Conservation (phyloP, 2,329 filamentous ascomycete species). For the Fusarium subtropicale region DNA sequence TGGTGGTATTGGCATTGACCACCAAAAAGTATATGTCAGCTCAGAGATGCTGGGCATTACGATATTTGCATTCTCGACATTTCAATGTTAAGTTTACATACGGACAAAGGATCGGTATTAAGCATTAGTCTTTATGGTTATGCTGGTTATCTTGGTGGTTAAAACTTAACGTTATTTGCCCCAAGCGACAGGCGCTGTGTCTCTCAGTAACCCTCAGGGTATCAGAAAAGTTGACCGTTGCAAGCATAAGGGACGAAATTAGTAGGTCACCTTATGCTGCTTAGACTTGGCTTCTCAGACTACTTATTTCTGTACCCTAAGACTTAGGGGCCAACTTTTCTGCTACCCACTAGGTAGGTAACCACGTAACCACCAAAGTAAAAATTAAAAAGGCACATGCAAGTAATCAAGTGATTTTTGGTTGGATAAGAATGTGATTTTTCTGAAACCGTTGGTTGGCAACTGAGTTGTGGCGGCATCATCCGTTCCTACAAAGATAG, state of each 20-base stretch:
- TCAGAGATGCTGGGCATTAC: conserved; percentile 4
- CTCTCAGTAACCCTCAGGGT: background rate
- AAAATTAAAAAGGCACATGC: too few species aligned
- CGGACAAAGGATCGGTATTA: conserved; percentile 4
- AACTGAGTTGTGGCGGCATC: background rate
- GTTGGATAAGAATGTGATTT: background rate
- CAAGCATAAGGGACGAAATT: too few species aligned
- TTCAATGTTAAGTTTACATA: background rate
- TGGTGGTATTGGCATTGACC: conserved; percentile 6
- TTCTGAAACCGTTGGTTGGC: background rate
- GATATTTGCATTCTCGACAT: conserved; percentile 21
- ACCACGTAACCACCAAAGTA: background rate
- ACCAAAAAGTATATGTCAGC: background rate
- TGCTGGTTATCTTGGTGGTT: background rate
- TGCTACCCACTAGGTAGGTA: too few species aligned
- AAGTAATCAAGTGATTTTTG: background rate
- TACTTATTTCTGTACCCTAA: too few species aligned
- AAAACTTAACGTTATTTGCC: too few species aligned
- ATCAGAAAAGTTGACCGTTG: too few species aligned
- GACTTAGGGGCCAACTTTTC: too few species aligned
- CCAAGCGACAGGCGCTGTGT: too few species aligned
- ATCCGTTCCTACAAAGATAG: background rate
- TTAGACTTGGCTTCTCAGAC: too few species aligned
- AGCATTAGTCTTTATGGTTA: conserved; percentile 14
- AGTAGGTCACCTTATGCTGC: too few species aligned